Conservation (phyloP, 805 yeast species). For the Sugiyamaella marilandica region DNA sequence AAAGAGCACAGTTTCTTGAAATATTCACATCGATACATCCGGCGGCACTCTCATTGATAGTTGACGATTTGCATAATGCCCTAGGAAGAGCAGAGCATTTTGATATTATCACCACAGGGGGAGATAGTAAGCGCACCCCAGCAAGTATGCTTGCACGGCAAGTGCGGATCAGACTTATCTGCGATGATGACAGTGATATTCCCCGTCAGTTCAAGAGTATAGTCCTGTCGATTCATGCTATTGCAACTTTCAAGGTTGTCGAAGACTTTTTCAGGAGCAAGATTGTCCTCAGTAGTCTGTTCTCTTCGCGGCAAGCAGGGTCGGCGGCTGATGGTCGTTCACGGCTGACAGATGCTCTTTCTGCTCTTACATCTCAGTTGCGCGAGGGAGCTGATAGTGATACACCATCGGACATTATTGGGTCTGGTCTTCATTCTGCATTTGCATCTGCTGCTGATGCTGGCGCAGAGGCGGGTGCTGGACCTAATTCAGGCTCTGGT, state of each 20-base stretch:
- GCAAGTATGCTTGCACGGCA: constrained; percentile 56
- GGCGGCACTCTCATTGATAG: constrained; percentile 39
- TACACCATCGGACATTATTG: neutral
- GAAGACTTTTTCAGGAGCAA: constrained; percentile 42
- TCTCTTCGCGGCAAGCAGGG: neutral
- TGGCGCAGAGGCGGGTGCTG: neutral
- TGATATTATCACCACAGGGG: constrained; percentile 52
- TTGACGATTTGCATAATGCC: constrained; percentile 64
- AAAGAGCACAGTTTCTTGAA: constrained; percentile 24
- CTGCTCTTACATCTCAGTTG: constrained; percentile 1
- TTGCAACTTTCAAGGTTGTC: constrained; percentile 45
- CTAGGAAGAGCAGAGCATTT: constrained; percentile 70
- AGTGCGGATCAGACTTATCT: constrained; percentile 51
- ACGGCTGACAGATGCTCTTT: neutral
- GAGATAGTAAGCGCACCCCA: constrained; percentile 18
- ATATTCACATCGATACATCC: constrained; percentile 20
- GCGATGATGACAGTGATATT: constrained; percentile 31
- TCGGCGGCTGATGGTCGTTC: neutral
- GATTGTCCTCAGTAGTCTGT: constrained; percentile 19
- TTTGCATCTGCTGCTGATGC: neutral
- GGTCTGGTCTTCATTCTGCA: neutral
- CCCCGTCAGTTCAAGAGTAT: constrained; percentile 25
- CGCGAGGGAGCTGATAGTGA: constrained; percentile 3
- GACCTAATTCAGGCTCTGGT: too few relatives aligned
- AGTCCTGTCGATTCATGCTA: constrained; percentile 46